Evolutionary conservation across 129 eudicot species (phyloP).

Genomic region (Saposhnikovia divaricata): DNA sequence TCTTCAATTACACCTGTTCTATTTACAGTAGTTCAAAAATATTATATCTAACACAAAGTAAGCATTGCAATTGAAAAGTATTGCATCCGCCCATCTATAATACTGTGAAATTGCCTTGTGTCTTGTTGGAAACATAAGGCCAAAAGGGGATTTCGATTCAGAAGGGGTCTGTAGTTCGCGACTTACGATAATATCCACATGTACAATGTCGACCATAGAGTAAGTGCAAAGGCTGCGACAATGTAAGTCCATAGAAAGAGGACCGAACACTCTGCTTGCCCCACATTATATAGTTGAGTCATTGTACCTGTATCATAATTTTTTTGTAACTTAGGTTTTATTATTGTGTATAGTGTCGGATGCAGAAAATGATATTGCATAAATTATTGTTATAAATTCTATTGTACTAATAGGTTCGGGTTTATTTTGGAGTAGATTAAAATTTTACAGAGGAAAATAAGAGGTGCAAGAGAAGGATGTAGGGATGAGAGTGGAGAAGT

Average conservation of each 20-base stretch:
- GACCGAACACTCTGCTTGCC: conserved; percentile 80
- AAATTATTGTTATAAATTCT: too few species aligned
- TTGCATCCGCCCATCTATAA: too few species aligned
- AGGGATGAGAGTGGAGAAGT: neutral
- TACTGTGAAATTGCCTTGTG: neutral
- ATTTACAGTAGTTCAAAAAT: too few species aligned
- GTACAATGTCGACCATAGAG: conserved; percentile 72
- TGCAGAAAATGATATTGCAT: neutral
- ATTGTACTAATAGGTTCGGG: neutral
- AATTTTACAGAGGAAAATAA: too few species aligned
- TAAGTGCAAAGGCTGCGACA: conserved; percentile 59
- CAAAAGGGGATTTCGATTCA: neutral
- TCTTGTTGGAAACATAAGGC: neutral
- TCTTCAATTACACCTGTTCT: too few species aligned
- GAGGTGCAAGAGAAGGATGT: neutral
- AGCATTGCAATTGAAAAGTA: too few species aligned
- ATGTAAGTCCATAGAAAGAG: conserved; percentile 80
- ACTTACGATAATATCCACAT: conserved; percentile 50
- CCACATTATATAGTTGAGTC: conserved; percentile 73
- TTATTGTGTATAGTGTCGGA: neutral
- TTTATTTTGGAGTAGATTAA: too few species aligned
- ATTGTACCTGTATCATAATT: conserved; percentile 38
- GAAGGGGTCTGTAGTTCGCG: neutral
- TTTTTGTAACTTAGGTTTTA: neutral
- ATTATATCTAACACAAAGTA: too few species aligned